Evolutionary conservation across 108 stramenopile genomes (phyloP).

Genomic region (Cyclostephanos invisitatus): DNA sequence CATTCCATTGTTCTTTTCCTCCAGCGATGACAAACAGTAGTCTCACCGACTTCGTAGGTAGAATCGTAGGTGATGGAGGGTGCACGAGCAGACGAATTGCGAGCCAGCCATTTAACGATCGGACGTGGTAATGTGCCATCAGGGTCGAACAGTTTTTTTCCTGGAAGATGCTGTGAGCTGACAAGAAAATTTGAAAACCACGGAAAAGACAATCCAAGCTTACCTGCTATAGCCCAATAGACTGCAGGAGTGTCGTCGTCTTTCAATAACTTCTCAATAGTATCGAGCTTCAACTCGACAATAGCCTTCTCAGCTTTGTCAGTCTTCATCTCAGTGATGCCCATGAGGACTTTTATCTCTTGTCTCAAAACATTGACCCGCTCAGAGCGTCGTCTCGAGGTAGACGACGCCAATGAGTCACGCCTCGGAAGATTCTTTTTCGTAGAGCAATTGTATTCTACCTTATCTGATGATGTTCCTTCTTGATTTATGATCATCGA

Average conservation of each 20-base stretch:
- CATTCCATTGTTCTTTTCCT: constrained; percentile 60
- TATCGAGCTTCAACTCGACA: constrained; percentile 37
- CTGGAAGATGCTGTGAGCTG: constrained; percentile 9
- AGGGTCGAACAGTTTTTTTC: constrained; percentile 63
- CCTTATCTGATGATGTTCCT: too few relatives aligned
- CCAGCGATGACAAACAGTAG: constrained; percentile 72
- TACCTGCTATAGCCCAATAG: constrained; percentile 73
- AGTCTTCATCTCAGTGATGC: constrained; percentile 1
- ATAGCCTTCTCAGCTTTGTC: constrained; percentile 20
- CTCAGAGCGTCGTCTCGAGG: constrained; percentile 35
- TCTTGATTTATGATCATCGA: too few relatives aligned
- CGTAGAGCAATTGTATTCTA: neutral
- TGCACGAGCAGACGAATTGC: constrained; percentile 64
- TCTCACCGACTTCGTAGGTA: constrained; percentile 80
- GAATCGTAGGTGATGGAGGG: constrained; percentile 66
- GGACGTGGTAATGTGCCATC: constrained; percentile 46
- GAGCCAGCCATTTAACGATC: constrained; percentile 57
- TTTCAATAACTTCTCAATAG: constrained; percentile 44
- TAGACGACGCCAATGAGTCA: constrained; percentile 5
- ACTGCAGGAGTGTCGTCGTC: constrained; percentile 14
- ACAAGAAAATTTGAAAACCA: neutral
- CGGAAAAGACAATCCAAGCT: constrained; percentile 10
- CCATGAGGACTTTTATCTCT: constrained; percentile 26
- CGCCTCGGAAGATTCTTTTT: constrained; percentile 1
- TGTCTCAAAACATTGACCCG: constrained; percentile 15